Conservation (phyloP, 2,329 filamentous ascomycete genomes). For the Penicillium sp. region DNA sequence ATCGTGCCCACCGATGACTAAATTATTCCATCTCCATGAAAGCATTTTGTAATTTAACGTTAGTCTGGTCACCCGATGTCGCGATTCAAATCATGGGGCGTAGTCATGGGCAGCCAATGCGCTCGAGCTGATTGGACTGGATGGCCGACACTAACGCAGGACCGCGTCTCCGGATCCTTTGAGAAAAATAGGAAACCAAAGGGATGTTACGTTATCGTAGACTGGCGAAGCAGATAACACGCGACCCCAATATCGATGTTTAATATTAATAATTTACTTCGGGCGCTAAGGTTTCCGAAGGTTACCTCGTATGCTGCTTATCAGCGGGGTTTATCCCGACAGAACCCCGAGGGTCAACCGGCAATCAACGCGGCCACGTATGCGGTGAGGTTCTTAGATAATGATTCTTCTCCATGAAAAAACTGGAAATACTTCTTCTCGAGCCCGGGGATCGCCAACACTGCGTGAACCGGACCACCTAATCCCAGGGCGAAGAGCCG, state of each 20-base stretch:
- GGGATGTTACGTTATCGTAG: not conserved
- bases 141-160: not conserved
- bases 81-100: not conserved
- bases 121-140: not conserved
- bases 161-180: not conserved
- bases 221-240: constrained; percentile 1
- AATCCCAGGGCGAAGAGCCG: not conserved
- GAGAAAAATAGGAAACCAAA: not conserved
- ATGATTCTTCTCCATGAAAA: not conserved
- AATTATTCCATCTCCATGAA: too few species aligned
- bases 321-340: constrained; percentile 15
- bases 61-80: not conserved
- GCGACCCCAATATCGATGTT: not conserved
- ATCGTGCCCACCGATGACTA: too few species aligned
- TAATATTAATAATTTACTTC: constrained; percentile 8
- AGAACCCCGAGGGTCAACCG: not conserved
- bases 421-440: not conserved
- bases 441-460: too few species aligned
- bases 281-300: not conserved
- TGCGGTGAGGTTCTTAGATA: not conserved
- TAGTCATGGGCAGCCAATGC: not conserved
- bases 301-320: constrained; percentile 6
- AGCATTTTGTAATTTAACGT: too few species aligned
- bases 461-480: not conserved
- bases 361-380: too few species aligned